phyloP scores from a whole-genome alignment of 2,329 filamentous ascomycete species.

The Fusarium sp. region DNA sequence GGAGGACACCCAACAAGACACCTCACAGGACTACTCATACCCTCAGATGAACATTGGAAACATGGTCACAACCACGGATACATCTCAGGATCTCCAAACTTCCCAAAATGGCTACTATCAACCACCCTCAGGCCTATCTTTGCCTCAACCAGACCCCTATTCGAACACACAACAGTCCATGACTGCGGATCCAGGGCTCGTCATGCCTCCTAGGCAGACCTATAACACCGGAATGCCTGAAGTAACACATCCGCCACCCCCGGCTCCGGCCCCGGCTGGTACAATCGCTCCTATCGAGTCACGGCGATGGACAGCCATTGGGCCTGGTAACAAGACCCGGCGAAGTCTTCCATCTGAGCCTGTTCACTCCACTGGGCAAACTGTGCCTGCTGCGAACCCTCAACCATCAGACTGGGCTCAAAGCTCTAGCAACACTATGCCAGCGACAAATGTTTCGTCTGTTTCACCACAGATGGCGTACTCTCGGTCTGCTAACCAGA shows the following conservation, averaged over 20 bases:
- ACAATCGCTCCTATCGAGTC: conserved; percentile 28
- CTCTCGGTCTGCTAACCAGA: conserved; percentile 8
- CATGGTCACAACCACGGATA: conserved; percentile 41
- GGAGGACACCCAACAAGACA: conserved; percentile 24
- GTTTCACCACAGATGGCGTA: conserved; percentile 33
- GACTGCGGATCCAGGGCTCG: conserved; percentile 10
- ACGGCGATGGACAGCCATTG: conserved; percentile 21
- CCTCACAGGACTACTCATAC: conserved; percentile 42
- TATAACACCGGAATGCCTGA: conserved; percentile 26
- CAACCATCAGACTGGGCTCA: conserved; percentile 33
- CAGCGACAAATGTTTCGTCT: conserved; percentile 16
- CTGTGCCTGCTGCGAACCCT: conserved; percentile 11
- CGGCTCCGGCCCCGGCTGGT: conserved; percentile 21
- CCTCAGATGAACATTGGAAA: conserved; percentile 47
- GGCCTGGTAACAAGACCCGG: conserved; percentile 13
- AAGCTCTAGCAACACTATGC: conserved; percentile 8
- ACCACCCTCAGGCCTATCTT: conserved; percentile 40
- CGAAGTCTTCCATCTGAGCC: conserved; percentile 38
- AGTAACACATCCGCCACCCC: conserved; percentile 21
- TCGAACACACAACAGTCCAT: conserved; percentile 28
- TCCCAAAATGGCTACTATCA: conserved; percentile 46
- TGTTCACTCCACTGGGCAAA: conserved; percentile 4
- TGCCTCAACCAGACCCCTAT: conserved; percentile 42
- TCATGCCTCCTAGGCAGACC: conserved; percentile 32
- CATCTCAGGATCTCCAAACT: conserved; percentile 31